Evolutionary conservation across 495 filamentous ascomycete genomes (phyloP).

Genomic region (Corynascus novoguineensis): DNA sequence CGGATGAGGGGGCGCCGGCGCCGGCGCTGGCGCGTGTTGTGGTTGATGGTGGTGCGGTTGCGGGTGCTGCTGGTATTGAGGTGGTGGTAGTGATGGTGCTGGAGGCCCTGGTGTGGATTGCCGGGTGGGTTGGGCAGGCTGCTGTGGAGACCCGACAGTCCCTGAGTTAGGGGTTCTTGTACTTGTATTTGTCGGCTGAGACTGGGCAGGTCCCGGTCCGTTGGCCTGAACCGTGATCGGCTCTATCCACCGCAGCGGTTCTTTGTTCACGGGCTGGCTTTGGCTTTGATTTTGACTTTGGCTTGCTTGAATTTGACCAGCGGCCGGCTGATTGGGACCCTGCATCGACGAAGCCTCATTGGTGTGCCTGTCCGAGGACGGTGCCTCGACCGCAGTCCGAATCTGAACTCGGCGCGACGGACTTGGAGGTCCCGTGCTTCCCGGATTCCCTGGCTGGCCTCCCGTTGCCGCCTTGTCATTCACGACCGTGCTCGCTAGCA

Average conservation of each 20-base stretch:
- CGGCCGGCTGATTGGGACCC: background rate
- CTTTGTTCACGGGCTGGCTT: background rate
- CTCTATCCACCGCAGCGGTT: slow-evolving; percentile 18
- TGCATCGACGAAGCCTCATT: background rate
- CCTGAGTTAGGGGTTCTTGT: background rate
- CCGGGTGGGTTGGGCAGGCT: background rate
- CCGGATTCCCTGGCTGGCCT: slow-evolving; percentile 11
- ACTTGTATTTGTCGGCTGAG: slow-evolving; percentile 20
- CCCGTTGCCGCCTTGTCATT: slow-evolving; percentile 3
- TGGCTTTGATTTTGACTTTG: too few species aligned
- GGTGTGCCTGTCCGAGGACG: slow-evolving; percentile 6
- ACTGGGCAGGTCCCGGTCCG: background rate
- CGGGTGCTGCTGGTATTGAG: slow-evolving; percentile 3
- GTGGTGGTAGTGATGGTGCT: slow-evolving; percentile 2
- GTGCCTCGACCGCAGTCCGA: slow-evolving; percentile 4
- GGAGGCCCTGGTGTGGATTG: slow-evolving; percentile 7
- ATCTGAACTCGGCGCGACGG: slow-evolving; percentile 10
- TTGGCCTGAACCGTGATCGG: slow-evolving; percentile 13
- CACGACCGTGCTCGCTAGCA: background rate
- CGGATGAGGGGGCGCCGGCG: too few species aligned
- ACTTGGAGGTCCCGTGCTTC: slow-evolving; percentile 12
- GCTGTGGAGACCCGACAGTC: slow-evolving; percentile 1
- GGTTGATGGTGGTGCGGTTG: slow-evolving; percentile 5
- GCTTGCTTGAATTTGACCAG: too few species aligned
- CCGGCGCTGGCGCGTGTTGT: too few species aligned